A percentile compares a stretch with the other conserved stretches of the same genome.
phyloP scores from a whole-genome alignment of 225 moss, liverwort and hornwort species.

The Pleurozium schreberi region DNA sequence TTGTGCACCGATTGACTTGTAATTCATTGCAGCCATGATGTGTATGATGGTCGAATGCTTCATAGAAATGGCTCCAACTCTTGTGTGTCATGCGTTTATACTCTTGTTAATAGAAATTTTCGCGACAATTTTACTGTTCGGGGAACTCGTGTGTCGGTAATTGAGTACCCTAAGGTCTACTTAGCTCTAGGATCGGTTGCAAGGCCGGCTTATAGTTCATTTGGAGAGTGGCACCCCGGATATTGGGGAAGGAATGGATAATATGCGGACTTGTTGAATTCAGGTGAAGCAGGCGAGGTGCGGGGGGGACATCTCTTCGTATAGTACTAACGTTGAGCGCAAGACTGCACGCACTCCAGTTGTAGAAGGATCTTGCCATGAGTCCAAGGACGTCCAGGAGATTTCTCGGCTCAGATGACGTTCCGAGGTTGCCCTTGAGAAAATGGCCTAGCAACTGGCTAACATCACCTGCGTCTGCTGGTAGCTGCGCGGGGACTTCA shows the following conservation, averaged over 20 bases:
- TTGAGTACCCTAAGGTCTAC: background rate
- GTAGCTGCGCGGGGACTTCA: background rate
- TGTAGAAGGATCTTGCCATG: slow-evolving; percentile 4
- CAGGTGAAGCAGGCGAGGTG: background rate
- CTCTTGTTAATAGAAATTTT: background rate
- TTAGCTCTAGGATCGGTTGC: background rate
- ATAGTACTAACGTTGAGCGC: background rate
- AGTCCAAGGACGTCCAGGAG: slow-evolving; percentile 6
- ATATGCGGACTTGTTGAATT: background rate
- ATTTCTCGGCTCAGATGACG: background rate
- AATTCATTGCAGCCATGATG: background rate
- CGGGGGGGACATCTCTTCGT: background rate
- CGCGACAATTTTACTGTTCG: background rate
- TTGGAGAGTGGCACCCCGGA: background rate
- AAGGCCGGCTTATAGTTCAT: background rate
- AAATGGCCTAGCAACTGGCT: slow-evolving; percentile 15
- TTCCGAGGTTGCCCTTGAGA: slow-evolving; percentile 4
- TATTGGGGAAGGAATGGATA: background rate
- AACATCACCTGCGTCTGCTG: background rate
- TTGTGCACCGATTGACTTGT: background rate
- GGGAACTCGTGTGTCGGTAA: background rate
- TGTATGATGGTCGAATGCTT: background rate
- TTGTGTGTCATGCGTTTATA: background rate
- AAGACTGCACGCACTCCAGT: background rate
- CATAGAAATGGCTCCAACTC: background rate